Conservation (phyloP, 2,329 filamentous ascomycete species). For the Arthrobotrys sinensis region DNA sequence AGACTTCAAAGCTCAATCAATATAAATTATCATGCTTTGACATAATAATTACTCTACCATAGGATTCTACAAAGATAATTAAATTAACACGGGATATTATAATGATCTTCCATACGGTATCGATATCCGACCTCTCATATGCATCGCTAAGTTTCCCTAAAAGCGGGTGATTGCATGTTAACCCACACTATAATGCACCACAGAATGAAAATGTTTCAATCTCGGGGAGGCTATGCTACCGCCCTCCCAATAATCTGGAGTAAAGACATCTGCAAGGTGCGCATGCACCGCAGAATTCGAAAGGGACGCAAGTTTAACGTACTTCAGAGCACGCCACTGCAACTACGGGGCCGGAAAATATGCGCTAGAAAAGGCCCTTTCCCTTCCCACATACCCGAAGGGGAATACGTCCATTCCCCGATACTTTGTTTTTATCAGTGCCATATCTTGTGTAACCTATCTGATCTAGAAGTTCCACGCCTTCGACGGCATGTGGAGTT, state of each 20-base stretch:
- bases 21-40: too few species aligned
- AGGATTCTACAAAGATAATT: not conserved
- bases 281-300: not conserved
- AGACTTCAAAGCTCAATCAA: too few species aligned
- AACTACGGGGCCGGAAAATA: conserved; percentile 3
- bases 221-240: conserved; percentile 3
- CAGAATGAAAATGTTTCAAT: conserved; percentile 1
- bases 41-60: not conserved
- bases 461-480: conserved; percentile 18
- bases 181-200: not conserved
- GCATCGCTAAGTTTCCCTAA: not conserved
- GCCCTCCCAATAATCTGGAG: not conserved
- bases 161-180: conserved; percentile 8
- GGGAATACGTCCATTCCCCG: not conserved
- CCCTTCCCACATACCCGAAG: conserved; percentile 10
- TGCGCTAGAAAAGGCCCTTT: not conserved
- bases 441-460: conserved; percentile 23
- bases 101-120: not conserved
- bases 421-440: conserved; percentile 1
- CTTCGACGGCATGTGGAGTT: conserved; percentile 4
- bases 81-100: conserved; percentile 1
- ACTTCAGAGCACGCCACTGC: too few species aligned
- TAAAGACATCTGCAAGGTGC: not conserved
- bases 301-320: too few species aligned
- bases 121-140: conserved; percentile 8